Base-by-base conservation (phyloP, 192 early-diverging fungal genomes). In the Coemansia sp. region DNA sequence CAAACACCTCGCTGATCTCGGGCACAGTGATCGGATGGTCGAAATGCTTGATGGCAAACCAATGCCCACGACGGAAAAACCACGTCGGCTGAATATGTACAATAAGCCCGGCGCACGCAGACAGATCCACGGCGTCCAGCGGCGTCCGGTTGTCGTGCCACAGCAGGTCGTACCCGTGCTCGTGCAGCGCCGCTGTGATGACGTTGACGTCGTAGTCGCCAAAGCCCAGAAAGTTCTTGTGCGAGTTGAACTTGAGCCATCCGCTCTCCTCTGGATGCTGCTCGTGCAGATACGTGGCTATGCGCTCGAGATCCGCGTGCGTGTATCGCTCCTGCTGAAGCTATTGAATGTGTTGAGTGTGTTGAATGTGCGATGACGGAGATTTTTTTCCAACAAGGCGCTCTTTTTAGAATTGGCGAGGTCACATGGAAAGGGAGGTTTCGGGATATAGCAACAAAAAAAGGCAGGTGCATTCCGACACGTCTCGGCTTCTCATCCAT, bases 201-300 rank as follows among this genome's bases (percentile, higher is more conserved):
- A 82, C 80, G 47, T 82, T 82, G 51, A 82, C 68, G 60, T 82
- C 80, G 62, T 82, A 82, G 71, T 77, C 68, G 29, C 80, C 80
- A 22, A 77, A 71, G 4, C 80, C 80, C 6, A 75, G 53, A 28
- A 70, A 64, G 23, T 68, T 71, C 49, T 71, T 70, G 68, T 82
- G 80, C 11, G 65, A 64, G 68, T 82, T 82, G 60, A 69, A 60
- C 55, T 67, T 65, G 24, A 75, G 65, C 70, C 67, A 73, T 13
- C 74, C 68, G 19, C 36, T 50, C 29, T 73, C 47, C 39, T 70
- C 68, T 8, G 64, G 70, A 22, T 76, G 67, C n/a, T 59, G 16
- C 23, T 54, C 59, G 50, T 72, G 71, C 57, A 82, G 57, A 9
- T 74, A 56, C 42, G 64, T 68, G 42, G 74, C 74, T 22, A 82